Evolutionary conservation across 306 rosid species (phyloP), one percentile per base, ranked within the genome.

Genomic region (Vigna radiata): DNA sequence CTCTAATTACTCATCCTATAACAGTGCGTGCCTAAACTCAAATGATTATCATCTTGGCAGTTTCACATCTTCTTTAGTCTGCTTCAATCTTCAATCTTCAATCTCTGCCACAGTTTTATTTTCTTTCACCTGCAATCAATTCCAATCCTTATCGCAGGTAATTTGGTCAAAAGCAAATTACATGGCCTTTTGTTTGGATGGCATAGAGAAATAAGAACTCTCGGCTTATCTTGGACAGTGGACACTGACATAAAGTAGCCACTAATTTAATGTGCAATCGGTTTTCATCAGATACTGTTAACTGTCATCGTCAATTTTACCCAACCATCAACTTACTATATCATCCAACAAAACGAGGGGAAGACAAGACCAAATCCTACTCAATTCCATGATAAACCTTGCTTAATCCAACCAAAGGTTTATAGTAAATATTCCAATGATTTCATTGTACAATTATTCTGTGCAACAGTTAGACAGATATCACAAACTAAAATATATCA

Each of bases 151-250:
- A 48, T 47, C 48, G 21, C 29, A 29, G 44, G 68, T 50, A 52
- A 69, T 79, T 36, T 79, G 78, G 83, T 79, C 78, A 74, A 83
- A 83, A 47, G 67, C 43, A 73, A 73, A 48, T 56, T 56, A 41
- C 67, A 36, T 39, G 19, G 11, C 8, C 9, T 65, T 47, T 71
- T 56, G 18, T 48, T 81, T 47, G 77, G 59, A 68, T 55, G 29
- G 19, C 60, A 64, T 33, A 12, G 21, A 5, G 41, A 31, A 18
- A 58, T 16, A 7, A 8, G 19, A 75, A 29, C 13, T n/a, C 43
- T 59, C 12, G 21, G 48, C 54, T 56, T 23, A 68, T 62, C 65
- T 64, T 8, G 52, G 80, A 50, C 18, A 15, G 18, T 43, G 56
- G 47, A 66, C 70, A 17, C 15, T 52, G 68, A 74, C 63, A 53